Evolutionary conservation across 2,329 filamentous ascomycete species (phyloP).

Genomic region (Hymenoscyphus salicellus): DNA sequence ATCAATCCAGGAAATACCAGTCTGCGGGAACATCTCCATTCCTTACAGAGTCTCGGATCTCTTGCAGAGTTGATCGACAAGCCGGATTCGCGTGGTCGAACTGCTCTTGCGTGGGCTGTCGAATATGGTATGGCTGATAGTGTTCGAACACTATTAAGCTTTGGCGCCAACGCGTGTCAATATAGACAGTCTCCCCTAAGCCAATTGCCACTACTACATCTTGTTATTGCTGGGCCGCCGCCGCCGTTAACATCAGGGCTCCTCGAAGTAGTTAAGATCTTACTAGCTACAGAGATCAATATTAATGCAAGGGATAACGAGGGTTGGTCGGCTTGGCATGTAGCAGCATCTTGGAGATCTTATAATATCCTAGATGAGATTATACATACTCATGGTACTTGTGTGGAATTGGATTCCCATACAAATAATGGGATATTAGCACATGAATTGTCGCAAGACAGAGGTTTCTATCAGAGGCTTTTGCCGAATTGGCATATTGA

Average conservation of each 20-base stretch:
- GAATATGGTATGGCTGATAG: conserved; percentile 2
- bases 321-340: conserved; percentile 1
- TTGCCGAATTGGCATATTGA: background rate
- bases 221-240: conserved; percentile 1
- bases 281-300: conserved; percentile 2
- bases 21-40: background rate
- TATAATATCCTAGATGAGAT: conserved; percentile 5
- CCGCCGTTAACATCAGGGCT: background rate
- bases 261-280: conserved; percentile 3
- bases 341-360: conserved; percentile 2
- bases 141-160: background rate
- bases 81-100: background rate
- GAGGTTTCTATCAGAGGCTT: background rate
- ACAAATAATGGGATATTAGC: background rate
- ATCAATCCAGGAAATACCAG: background rate
- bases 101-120: conserved; percentile 3
- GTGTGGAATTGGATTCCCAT: background rate
- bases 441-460: background rate
- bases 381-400: conserved; percentile 1
- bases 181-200: background rate
- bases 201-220: background rate
- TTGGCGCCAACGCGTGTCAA: background rate
- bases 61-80: background rate
- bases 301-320: conserved; percentile 4
- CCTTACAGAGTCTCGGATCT: background rate